Evolutionary conservation across 306 rosid genomes (phyloP).

Genomic region (Cucumis melo): DNA sequence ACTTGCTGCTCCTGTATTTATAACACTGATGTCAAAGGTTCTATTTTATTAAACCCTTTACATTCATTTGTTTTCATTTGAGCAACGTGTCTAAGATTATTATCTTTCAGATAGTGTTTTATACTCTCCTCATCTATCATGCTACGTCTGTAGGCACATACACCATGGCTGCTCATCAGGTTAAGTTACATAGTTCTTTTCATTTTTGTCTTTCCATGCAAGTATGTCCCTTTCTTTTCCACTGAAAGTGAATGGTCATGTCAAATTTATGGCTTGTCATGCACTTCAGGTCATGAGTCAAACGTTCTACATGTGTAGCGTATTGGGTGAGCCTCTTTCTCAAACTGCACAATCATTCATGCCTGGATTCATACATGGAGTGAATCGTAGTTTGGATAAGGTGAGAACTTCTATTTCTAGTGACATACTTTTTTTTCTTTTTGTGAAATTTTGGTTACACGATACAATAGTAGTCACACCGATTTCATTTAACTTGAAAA

Average conservation of each 20-base stretch:
- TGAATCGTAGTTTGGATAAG: slow-evolving; percentile 47
- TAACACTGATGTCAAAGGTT: slow-evolving; percentile 80
- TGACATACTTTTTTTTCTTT: background rate
- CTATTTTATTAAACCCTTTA: slow-evolving; percentile 9
- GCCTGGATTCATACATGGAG: slow-evolving; percentile 73
- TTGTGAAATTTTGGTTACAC: background rate
- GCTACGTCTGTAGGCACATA: slow-evolving; percentile 75
- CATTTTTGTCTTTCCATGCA: slow-evolving; percentile 4
- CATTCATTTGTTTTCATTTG: background rate
- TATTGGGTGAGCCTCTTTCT: slow-evolving; percentile 96
- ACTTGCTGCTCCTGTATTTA: slow-evolving; percentile 72
- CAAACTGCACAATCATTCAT: slow-evolving; percentile 93
- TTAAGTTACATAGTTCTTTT: slow-evolving; percentile 10
- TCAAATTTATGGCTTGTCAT: slow-evolving; percentile 11
- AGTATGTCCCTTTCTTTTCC: slow-evolving; percentile 8
- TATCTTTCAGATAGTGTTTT: slow-evolving; percentile 63
- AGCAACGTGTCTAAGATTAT: background rate
- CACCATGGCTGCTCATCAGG: slow-evolving; percentile 95
- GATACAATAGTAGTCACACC: background rate
- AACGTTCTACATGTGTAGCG: slow-evolving; percentile 59
- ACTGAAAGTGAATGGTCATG: slow-evolving; percentile 6
- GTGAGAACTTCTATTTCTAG: slow-evolving; percentile 24
- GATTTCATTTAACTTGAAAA: background rate
- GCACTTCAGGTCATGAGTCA: slow-evolving; percentile 76
- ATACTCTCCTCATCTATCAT: slow-evolving; percentile 54